Base-by-base conservation (phyloP, 176 grass and related monocot species). In the Oryza punctata region DNA sequence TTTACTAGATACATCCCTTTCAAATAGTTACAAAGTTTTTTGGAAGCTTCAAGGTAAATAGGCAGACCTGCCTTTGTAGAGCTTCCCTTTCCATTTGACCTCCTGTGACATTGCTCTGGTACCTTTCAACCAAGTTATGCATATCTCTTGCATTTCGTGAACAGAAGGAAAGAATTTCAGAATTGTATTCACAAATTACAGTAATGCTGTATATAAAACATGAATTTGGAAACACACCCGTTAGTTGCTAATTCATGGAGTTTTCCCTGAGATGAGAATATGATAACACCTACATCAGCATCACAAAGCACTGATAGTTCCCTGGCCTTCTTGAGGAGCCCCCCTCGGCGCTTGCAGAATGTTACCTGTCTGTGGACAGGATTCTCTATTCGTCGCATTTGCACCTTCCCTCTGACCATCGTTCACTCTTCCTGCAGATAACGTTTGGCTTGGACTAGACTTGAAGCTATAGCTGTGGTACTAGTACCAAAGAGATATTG, bases 351-450 rank as follows among this genome's bases (percentile, higher is more conserved):
- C 79, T 92, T 92, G 63, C 78, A 82, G 86, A 88, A 88, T 38
- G 90, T 88, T 84, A 88, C 90, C 82, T 45, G 74, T 65, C 86
- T 77, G 37, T 85, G 86, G 47, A 78, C 78, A 65, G 73, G 78
- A 63, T 88, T 91, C 78, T 91, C 82, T 61, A 91, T 91, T 73
- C 10, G 61, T 61, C 5, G 52, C 78, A 88, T 79, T 63, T 54
- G 68, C 73, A 92, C 90, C 74, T 92, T 92, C 4, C 86, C 86
- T 28, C 82, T 81, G 30, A 85, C 86, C 90, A 92, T 91, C 44
- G n/a, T 76, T 72, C 29, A 43, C 29, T 40, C 60, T 79, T 12
- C 43, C 24, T 83, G 68, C 83, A 84, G 74, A 69, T 86, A 30
- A 75, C 73, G 38, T 83, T 75, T 52, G 78, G 68, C 66, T 79